These are phyloP conservation scores for Salix suchowensis DNA, from an alignment of 345 rosid genomes.

Conservation along the genomic window DNA sequence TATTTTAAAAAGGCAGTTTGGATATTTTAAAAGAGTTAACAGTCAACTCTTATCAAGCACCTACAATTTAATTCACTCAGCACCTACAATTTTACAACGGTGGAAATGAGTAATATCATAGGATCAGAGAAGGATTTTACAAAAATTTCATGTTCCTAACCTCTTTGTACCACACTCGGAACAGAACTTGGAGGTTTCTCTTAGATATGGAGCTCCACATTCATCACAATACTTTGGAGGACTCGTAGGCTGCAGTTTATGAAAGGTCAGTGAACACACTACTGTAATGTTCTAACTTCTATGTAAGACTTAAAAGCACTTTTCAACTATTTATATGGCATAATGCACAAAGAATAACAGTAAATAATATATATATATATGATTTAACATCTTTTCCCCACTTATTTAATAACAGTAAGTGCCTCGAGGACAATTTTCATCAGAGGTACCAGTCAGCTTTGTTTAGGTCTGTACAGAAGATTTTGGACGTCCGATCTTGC, in stretches of 20 bases:
- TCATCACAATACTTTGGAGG: conserved; percentile 86
- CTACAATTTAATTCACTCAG: too few species aligned
- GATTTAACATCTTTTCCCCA: too few species aligned
- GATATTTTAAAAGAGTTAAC: too few species aligned
- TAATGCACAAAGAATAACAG: neutral
- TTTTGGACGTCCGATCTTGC: too few species aligned
- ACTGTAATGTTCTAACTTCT: neutral
- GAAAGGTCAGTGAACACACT: neutral
- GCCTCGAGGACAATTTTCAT: too few species aligned
- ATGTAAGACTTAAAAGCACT: neutral
- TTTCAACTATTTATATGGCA: neutral
- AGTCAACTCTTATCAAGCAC: too few species aligned
- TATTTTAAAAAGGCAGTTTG: too few species aligned
- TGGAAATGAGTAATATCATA: neutral
- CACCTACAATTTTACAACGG: neutral
- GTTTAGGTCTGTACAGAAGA: too few species aligned
- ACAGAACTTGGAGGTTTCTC: conserved; percentile 93
- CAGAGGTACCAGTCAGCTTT: too few species aligned
- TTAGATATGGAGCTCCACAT: conserved; percentile 73
- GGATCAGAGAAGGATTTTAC: neutral
- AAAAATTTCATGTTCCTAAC: conserved; percentile 49
- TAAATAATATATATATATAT: too few species aligned
- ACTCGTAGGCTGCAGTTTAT: conserved; percentile 42
- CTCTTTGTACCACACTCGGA: conserved; percentile 90
- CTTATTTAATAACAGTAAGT: too few species aligned